Percentiles rank a stretch among this genome's conserved stretches.
These are phyloP conservation scores for Aspergillus intermedius DNA, from an alignment of 2,329 filamentous ascomycete genomes.

Conservation along the genomic window DNA sequence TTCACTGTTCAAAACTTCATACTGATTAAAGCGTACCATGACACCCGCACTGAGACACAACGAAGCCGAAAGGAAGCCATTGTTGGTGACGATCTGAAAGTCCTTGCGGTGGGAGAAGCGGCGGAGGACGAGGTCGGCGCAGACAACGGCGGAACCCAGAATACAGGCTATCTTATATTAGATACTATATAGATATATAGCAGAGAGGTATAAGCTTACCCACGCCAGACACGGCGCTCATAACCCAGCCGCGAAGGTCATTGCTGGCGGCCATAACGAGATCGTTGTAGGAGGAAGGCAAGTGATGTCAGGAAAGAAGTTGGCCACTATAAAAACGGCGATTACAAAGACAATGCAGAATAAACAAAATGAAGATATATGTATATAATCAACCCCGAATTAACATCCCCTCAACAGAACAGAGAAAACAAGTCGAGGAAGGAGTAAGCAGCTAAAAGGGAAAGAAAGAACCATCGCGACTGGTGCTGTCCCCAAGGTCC, in stretches of 20 bases:
- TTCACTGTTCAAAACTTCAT: slow-evolving; percentile 22
- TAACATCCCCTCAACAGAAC: neutral
- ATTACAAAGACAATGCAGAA: slow-evolving; percentile 7
- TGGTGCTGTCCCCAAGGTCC: slow-evolving; percentile 14
- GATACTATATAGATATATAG: neutral
- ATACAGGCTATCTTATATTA: slow-evolving; percentile 44
- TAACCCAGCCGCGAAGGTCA: slow-evolving; percentile 89
- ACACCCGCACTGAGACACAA: slow-evolving; percentile 91
- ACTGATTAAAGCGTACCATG: slow-evolving; percentile 60
- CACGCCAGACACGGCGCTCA: slow-evolving; percentile 75
- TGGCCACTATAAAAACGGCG: neutral
- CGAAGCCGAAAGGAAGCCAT: slow-evolving; percentile 77
- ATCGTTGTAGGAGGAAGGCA: neutral
- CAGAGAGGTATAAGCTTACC: slow-evolving; percentile 38
- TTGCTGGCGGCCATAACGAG: slow-evolving; percentile 49
- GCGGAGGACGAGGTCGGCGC: slow-evolving; percentile 70
- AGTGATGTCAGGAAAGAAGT: neutral
- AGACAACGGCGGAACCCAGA: slow-evolving; percentile 76
- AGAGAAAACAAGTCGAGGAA: neutral
- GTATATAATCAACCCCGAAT: neutral
- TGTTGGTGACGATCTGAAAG: slow-evolving; percentile 86
- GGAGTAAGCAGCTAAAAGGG: neutral
- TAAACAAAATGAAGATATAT: neutral
- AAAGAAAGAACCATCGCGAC: neutral
- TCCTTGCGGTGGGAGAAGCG: slow-evolving; percentile 64